Conservation (phyloP, 2,329 filamentous ascomycete species). For the Chaetomiaceae sp. region DNA sequence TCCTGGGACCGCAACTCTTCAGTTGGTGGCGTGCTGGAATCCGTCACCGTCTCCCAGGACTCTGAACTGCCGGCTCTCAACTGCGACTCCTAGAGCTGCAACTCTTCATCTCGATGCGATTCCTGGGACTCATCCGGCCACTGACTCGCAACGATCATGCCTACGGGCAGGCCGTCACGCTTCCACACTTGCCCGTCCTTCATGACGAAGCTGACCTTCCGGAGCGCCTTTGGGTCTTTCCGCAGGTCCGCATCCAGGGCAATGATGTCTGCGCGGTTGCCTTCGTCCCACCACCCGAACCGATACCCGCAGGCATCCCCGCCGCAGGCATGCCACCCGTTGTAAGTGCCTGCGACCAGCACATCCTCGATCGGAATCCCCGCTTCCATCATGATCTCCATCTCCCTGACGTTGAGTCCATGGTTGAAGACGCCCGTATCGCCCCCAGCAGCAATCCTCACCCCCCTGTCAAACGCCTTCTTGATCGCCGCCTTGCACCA, state of each 20-base stretch:
- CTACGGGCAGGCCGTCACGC: slow-evolving; percentile 27
- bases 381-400: slow-evolving; percentile 50
- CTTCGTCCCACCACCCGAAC: slow-evolving; percentile 50
- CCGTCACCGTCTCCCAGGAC: too few relatives aligned
- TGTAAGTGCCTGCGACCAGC: slow-evolving; percentile 45
- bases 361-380: slow-evolving; percentile 48
- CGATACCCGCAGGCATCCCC: slow-evolving; percentile 45
- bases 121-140: slow-evolving; percentile 20
- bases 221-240: slow-evolving; percentile 38
- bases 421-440: slow-evolving; percentile 52
- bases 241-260: slow-evolving; percentile 43
- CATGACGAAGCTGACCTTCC: slow-evolving; percentile 52
- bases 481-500: slow-evolving; percentile 38
- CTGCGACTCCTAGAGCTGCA: too few relatives aligned
- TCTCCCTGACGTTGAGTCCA: slow-evolving; percentile 48
- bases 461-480: slow-evolving; percentile 42
- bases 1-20: background rate
- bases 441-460: slow-evolving; percentile 48
- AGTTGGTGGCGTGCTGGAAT: too few relatives aligned
- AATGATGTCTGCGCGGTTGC: slow-evolving; percentile 48
- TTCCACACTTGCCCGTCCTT: slow-evolving; percentile 50
- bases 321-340: slow-evolving; percentile 54
- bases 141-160: slow-evolving; percentile 18
- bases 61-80: too few relatives aligned
- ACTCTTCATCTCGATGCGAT: too few relatives aligned